Base-by-base conservation (phyloP, 2,329 filamentous ascomycete genomes). In the Aspergillus intermedius region DNA sequence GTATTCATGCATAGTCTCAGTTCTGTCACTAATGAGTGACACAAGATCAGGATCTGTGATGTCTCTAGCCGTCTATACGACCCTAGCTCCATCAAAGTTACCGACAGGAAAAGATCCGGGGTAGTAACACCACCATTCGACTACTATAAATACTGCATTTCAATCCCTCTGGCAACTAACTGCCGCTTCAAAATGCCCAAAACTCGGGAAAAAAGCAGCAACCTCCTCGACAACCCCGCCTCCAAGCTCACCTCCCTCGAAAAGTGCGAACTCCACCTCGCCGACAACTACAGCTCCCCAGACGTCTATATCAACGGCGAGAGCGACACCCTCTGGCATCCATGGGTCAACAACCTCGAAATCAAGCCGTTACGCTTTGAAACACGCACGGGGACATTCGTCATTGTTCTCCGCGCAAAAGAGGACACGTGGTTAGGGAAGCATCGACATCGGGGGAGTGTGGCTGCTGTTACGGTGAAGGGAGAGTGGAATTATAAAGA, bases 281-380 rank as follows among this genome's bases (percentile, higher is more conserved):
- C 52, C 5, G 37, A 39, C 25, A 22, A 51, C 17, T 44, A 49
- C 46, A 51, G 54, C 39, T 49, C 52, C 2, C 42, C 49, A 22
- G 54, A 56, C 44, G 46, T 54, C 7, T 56, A 56, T 44, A 49
- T 56, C 48, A 50, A 50, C 43, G 45, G 45, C 17, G 49, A 57
- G 30, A 46, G 44, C 10, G 57, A 57, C 46, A 59, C 56, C 15
- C 44, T 44, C 28, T 60, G 57, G 57, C 52, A 57, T 37, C 56
- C 52, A 3, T 60, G 56, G 53, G 45, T 46, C 15, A 50, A 54
- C 19, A 48, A 46, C 9, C 47, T 60, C 23, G 53, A 55, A 28
- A 23, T 56, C 15, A 59, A 59, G 51, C 57, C 57, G n/a, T 45
- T 57, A 7, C 56, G 57, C 22, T 60, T 60, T 46, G 55, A 60